Conservation (phyloP, 305 asterid genomes). For the Fraxinus greggii region DNA sequence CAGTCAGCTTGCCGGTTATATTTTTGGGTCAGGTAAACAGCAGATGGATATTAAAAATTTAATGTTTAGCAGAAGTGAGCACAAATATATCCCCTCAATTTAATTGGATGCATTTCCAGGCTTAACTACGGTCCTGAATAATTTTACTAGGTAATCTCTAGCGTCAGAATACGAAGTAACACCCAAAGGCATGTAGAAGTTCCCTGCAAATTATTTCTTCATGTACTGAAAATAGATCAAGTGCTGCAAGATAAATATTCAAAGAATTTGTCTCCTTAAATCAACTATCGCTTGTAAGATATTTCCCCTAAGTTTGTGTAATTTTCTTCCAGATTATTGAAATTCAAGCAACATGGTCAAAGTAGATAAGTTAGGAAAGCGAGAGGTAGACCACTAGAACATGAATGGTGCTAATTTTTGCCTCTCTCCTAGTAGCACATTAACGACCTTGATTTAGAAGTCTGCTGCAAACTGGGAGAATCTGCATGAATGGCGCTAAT, state of each 20-base stretch:
- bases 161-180: not conserved
- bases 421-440: conserved; percentile 37
- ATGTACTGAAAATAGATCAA: not conserved
- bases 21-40: not conserved
- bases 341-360: not conserved
- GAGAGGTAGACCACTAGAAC: conserved; percentile 3
- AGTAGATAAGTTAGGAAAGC: not conserved
- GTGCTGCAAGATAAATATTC: not conserved
- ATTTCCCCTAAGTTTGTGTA: not conserved
- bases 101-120: not conserved
- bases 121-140: not conserved
- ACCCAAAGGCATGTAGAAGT: not conserved
- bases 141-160: not conserved
- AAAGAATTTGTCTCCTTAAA: not conserved
- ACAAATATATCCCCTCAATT: not conserved
- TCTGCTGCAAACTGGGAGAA: conserved; percentile 60
- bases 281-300: not conserved
- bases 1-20: not conserved
- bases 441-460: conserved; percentile 72
- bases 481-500: conserved; percentile 61
- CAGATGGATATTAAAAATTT: not conserved
- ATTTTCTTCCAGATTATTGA: not conserved
- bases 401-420: conserved; percentile 61
- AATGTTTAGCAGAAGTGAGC: not conserved
- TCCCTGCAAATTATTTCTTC: not conserved